Evolutionary conservation across 2,329 filamentous ascomycete species (phyloP).

Genomic region (Apiospora arundinis): DNA sequence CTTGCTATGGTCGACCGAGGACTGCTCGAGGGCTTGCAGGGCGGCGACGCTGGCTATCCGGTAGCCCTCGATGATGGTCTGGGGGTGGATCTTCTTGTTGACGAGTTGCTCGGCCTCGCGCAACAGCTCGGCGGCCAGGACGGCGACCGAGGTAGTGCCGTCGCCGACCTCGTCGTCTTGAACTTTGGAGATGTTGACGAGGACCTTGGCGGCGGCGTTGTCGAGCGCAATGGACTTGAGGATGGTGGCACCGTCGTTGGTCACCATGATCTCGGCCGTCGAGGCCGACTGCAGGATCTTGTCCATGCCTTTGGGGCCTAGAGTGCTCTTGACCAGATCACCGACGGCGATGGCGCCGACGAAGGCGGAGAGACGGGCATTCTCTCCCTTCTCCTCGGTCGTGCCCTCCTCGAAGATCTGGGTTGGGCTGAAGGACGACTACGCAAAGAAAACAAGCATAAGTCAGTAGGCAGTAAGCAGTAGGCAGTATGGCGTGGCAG

Average conservation of each 20-base stretch:
- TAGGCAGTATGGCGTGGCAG: background rate
- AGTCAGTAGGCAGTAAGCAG: constrained; percentile 21
- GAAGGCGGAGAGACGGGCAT: constrained; percentile 97
- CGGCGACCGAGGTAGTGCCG: constrained; percentile 96
- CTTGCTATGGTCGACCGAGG: constrained; percentile 88
- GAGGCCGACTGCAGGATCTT: constrained; percentile 97
- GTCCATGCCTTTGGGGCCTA: constrained; percentile 99
- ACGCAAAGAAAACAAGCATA: constrained; percentile 23
- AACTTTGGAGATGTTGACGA: constrained; percentile 99
- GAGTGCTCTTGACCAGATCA: constrained; percentile 94
- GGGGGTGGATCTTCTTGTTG: constrained; percentile 97
- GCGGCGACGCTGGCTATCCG: constrained; percentile 94
- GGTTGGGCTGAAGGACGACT: constrained; percentile 77
- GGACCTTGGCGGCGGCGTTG: constrained; percentile 96
- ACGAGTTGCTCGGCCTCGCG: constrained; percentile 97
- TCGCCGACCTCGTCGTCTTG: constrained; percentile 99
- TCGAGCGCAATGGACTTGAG: constrained; percentile 98
- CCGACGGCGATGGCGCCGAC: constrained; percentile 98
- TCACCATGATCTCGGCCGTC: constrained; percentile 96
- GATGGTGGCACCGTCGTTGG: constrained; percentile 98
- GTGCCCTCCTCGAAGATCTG: constrained; percentile 99
- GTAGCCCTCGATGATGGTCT: constrained; percentile 99
- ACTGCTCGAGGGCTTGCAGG: constrained; percentile 80
- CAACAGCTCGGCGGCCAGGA: constrained; percentile 91
- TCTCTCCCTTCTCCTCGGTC: constrained; percentile 97